Evolutionary conservation across 164 flowering plant species (phyloP), one percentile per base, ranked within the genome.

Genomic region (Chloranthus sessilifolius): DNA sequence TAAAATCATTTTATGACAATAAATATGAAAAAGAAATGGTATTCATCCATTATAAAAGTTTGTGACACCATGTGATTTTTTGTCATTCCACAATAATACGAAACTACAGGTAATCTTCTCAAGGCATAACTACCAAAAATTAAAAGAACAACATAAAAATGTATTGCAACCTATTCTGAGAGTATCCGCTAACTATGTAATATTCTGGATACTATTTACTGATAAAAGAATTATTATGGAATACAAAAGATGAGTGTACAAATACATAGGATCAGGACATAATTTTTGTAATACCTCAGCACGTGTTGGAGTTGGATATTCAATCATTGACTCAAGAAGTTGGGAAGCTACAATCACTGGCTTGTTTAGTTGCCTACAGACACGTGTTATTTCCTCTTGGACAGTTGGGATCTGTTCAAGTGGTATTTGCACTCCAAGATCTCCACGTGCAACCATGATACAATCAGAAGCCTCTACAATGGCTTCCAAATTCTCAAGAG

Each of bases 271-370:
- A n/a, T n/a, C n/a, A n/a, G n/a, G 16, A 14, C 9, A 26, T 52
- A 28, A 12, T 35, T 27, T 24, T 21, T 38, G 17, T 23, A 39
- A 34, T 80, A 87, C 97, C 89, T 89, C 97, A 19, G 97, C 97
- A 43, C 97, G 80, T 34, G 97, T 86, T 53, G 97, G 97, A 3
- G 75, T 86, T 16, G 97, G 97, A 71, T 73, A 86, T 65, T 86
- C 94, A 52, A 86, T 64, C 97, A 89, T 89, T 3, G 97, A 89
- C 60, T 89, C 95, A 17, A 89, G 84, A 64, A 89, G 83, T 56
- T 89, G 95, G 56, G 97, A 86, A 58, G 97, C 94, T 20, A 86
- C 80, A 41, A 89, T 82, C n/a, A 89, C 95, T 7, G 97, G 95
- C 73, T 86, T 89, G 71, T 86, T 86, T 34, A 86, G 65, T 58